Conservation (phyloP, 2,329 filamentous ascomycete species). For the Pyrenophora seminiperda region DNA sequence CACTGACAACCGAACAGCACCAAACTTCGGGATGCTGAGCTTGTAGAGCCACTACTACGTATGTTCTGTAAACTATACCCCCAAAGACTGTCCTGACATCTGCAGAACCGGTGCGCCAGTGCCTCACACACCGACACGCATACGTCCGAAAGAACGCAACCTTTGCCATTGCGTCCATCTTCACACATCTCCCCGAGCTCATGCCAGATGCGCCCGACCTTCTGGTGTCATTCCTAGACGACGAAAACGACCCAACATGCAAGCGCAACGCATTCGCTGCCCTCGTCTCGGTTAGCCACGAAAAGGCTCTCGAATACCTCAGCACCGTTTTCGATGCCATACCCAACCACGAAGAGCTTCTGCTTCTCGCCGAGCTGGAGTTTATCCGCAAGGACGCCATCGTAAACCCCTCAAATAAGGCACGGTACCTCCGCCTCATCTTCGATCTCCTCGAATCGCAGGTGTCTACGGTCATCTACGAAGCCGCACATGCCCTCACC, state of each 20-base stretch:
- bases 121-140: slow-evolving; percentile 93
- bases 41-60: slow-evolving; percentile 90
- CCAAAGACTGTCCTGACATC: neutral
- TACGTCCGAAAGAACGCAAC: slow-evolving; percentile 99
- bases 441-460: slow-evolving; percentile 94
- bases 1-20: slow-evolving; percentile 53
- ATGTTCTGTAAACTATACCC: slow-evolving; percentile 3
- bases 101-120: slow-evolving; percentile 77
- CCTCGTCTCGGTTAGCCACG: slow-evolving; percentile 86
- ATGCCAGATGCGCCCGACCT: slow-evolving; percentile 96
- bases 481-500: slow-evolving; percentile 93
- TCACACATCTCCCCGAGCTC: slow-evolving; percentile 83
- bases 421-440: slow-evolving; percentile 89
- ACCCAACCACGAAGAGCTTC: slow-evolving; percentile 88
- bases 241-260: slow-evolving; percentile 92
- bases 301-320: slow-evolving; percentile 86
- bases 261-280: slow-evolving; percentile 98
- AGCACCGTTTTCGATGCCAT: slow-evolving; percentile 91
- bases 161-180: slow-evolving; percentile 91
- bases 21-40: slow-evolving; percentile 92
- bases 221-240: slow-evolving; percentile 84
- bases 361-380: slow-evolving; percentile 92
- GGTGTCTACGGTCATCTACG: slow-evolving; percentile 94
- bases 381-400: slow-evolving; percentile 98
- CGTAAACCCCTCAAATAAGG: slow-evolving; percentile 93